Evolutionary conservation across 345 rosid species (phyloP).

Genomic region (Acer negundo): DNA sequence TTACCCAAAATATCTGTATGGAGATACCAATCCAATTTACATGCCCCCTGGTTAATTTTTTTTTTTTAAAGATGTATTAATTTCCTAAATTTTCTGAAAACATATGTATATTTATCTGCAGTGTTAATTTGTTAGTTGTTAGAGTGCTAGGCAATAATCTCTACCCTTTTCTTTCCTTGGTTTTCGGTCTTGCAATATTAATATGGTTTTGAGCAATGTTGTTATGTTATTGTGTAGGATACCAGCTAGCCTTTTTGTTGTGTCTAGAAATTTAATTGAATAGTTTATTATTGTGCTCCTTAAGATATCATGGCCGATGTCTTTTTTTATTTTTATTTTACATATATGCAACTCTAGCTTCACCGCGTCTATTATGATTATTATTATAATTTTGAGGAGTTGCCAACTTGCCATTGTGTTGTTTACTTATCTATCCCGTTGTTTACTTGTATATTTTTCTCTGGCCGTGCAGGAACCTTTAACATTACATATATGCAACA

Average conservation of each 20-base stretch:
- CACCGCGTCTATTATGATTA: too few relatives aligned
- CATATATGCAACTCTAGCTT: background rate
- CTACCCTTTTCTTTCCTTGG: background rate
- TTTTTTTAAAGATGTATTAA: background rate
- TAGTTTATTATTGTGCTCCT: background rate
- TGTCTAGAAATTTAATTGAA: background rate
- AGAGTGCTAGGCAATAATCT: background rate
- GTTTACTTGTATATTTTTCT: too few relatives aligned
- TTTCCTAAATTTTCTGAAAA: background rate
- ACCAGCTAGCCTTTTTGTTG: background rate
- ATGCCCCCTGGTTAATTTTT: background rate
- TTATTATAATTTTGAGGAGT: too few relatives aligned
- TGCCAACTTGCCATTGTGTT: too few relatives aligned
- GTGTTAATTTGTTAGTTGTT: background rate
- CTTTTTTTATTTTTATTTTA: background rate
- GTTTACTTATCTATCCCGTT: too few relatives aligned
- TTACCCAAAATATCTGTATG: background rate
- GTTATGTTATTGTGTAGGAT: background rate
- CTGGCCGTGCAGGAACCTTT: too few relatives aligned
- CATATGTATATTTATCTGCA: background rate
- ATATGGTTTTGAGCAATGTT: background rate
- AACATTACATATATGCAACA: background rate
- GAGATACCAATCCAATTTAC: background rate
- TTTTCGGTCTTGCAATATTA: background rate
- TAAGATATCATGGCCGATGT: background rate